Evolutionary conservation across 371 early-diverging fungal species (phyloP).

Genomic region (Mucor mucedo): DNA sequence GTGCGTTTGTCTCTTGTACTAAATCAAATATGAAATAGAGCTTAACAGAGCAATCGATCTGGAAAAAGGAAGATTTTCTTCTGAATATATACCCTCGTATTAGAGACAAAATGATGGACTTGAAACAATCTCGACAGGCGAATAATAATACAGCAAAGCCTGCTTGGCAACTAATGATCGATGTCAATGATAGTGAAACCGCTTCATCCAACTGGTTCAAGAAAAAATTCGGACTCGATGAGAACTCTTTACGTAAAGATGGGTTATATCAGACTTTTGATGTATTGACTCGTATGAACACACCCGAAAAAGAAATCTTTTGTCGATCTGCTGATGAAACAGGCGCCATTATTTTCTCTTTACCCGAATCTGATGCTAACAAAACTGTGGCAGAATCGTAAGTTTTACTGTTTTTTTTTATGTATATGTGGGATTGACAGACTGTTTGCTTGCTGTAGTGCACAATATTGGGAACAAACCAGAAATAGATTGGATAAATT

Average conservation of each 20-base stretch:
- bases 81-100: constrained; percentile 28
- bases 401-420: not conserved
- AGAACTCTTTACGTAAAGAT: constrained; percentile 18
- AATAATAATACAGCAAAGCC: not conserved
- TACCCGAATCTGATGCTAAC: constrained; percentile 31
- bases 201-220: constrained; percentile 38
- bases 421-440: not conserved
- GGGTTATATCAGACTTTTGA: constrained; percentile 18
- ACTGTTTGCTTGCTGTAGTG: not conserved
- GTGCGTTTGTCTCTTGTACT: not conserved
- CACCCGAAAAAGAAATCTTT: constrained; percentile 7
- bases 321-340: constrained; percentile 31
- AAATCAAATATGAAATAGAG: not conserved
- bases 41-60: constrained; percentile 15
- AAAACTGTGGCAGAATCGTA: constrained; percentile 12
- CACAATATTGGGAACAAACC: constrained; percentile 32
- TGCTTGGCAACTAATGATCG: constrained; percentile 37
- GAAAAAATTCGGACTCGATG: constrained; percentile 40
- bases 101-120: constrained; percentile 10
- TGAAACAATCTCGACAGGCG: not conserved
- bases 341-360: constrained; percentile 37
- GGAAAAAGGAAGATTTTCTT: constrained; percentile 36
- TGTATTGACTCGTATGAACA: constrained; percentile 27
- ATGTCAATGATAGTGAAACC: constrained; percentile 6
- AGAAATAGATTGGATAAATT: constrained; percentile 27